Evolutionary conservation across 495 filamentous ascomycete genomes (phyloP), one percentile per base, ranked within the genome.

Genomic region (Penicillium egyptiacum): DNA sequence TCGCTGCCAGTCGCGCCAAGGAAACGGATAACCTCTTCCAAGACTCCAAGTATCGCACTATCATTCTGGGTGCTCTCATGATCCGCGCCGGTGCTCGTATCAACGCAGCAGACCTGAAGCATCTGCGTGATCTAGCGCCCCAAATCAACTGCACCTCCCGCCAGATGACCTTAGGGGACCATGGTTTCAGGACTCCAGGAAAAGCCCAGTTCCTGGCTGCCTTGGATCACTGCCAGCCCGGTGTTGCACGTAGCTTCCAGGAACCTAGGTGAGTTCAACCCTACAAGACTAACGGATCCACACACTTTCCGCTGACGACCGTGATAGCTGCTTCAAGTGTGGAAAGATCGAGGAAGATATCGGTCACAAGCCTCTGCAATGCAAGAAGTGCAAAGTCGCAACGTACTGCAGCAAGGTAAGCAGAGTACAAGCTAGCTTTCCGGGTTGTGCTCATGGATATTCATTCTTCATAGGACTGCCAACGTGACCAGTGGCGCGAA

Each of bases 151-250:
- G 31, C 17, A 30, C 3, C n/a, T 12, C 16, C 0, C 25, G 44
- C 11, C 49, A 14, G 6, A 44, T 9, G 1, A 14, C 43, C 0
- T n/a, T 43, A 1, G 19, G 1, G 4, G 47, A 57, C 25, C 33
- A 57, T 37, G 54, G 54, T 1, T 57, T 57, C 14, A 37, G 47
- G 14, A 26, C 23, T 14, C 55, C 55, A 7, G 55, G 55, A 30
- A 47, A 48, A 1, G 46, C 39, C 35, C 55, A 57, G 26, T 57
- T 57, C 16, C 28, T 43, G 20, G 55, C 55, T 39, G 55, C 55
- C 10, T 23, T 57, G 23, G 40, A 57, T 33, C 26, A 43, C 16
- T 51, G 45, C 25, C 22, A 51, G 47, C 23, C 55, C 7, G 55
- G 46, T 28, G 46, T 57, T 5, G 17, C 55, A 9, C 31, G 55